Evolutionary conservation across 2,329 filamentous ascomycete species (phyloP).

Genomic region (Raffaelea ambrosiae): DNA sequence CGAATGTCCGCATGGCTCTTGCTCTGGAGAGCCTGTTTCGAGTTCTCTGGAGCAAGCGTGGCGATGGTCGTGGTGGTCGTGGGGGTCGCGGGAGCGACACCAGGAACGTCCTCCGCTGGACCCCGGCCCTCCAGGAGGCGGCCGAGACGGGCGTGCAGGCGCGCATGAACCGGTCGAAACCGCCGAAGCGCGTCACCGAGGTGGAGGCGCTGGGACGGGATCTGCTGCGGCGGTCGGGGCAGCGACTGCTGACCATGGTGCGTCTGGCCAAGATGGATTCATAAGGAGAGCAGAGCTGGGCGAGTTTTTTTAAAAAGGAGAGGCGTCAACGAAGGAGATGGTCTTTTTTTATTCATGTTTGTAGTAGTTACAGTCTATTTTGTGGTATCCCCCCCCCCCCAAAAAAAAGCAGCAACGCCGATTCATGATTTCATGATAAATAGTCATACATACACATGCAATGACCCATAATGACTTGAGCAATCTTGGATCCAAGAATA

Average conservation of each 20-base stretch:
- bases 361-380: no score
- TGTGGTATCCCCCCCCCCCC: no score
- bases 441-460: no score
- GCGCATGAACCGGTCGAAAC: slow-evolving; percentile 37
- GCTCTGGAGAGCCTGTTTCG: slow-evolving; percentile 58
- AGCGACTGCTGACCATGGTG: slow-evolving; percentile 32
- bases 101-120: slow-evolving; percentile 24
- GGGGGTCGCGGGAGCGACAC: no score
- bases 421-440: no score
- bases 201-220: slow-evolving; percentile 33
- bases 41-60: slow-evolving; percentile 34
- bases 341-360: no score
- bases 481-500: no score
- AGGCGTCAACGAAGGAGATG: no score
- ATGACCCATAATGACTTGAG: no score
- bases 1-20: slow-evolving; percentile 67
- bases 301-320: neutral
- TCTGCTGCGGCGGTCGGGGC: slow-evolving; percentile 33
- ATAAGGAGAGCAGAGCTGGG: neutral
- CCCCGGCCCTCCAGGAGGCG: slow-evolving; percentile 26
- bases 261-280: slow-evolving; percentile 22
- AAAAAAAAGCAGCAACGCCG: neutral
- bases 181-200: slow-evolving; percentile 23
- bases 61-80: no score
- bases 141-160: slow-evolving; percentile 38